Evolutionary conservation across 192 early-diverging fungal genomes (phyloP).

Genomic region (Paraglomus brasilianum): DNA sequence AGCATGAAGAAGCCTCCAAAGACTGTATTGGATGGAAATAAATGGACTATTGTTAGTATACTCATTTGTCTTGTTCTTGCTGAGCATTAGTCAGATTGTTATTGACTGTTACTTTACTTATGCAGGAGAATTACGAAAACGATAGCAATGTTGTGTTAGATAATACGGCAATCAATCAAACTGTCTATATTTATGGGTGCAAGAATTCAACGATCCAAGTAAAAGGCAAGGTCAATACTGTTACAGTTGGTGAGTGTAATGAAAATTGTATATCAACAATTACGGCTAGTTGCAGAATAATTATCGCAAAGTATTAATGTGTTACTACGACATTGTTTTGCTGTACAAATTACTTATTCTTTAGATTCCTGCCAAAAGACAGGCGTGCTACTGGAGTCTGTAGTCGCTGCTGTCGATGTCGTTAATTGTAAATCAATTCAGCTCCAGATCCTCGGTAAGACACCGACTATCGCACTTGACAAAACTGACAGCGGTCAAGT

Average conservation of each 20-base stretch:
- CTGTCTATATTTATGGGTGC: slow-evolving; percentile 95
- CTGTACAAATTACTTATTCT: slow-evolving; percentile 5
- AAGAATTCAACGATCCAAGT: slow-evolving; percentile 86
- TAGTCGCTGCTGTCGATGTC: slow-evolving; percentile 83
- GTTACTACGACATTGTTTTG: no score
- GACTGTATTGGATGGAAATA: slow-evolving; percentile 80
- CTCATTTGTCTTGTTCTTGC: slow-evolving; percentile 14
- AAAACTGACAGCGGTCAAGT: slow-evolving; percentile 91
- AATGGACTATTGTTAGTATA: slow-evolving; percentile 77
- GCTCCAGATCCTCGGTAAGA: slow-evolving; percentile 78
- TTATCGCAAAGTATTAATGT: neutral
- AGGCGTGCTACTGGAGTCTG: slow-evolving; percentile 78
- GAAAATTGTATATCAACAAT: neutral
- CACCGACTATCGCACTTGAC: slow-evolving; percentile 86
- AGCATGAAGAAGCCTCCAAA: slow-evolving; percentile 74
- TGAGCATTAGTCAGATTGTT: neutral
- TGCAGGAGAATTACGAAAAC: slow-evolving; percentile 76
- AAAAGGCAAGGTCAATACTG: slow-evolving; percentile 89
- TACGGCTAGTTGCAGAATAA: neutral
- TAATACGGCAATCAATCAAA: slow-evolving; percentile 77
- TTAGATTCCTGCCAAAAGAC: slow-evolving; percentile 86
- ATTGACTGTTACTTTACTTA: neutral
- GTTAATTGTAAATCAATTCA: slow-evolving; percentile 90
- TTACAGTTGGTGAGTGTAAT: slow-evolving; percentile 69
- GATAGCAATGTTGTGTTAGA: slow-evolving; percentile 77